Percentiles rank a stretch among this genome's conserved stretches.
phyloP scores from a whole-genome alignment of 2,329 filamentous ascomycete genomes.

The Ophiocordyceps australis region DNA sequence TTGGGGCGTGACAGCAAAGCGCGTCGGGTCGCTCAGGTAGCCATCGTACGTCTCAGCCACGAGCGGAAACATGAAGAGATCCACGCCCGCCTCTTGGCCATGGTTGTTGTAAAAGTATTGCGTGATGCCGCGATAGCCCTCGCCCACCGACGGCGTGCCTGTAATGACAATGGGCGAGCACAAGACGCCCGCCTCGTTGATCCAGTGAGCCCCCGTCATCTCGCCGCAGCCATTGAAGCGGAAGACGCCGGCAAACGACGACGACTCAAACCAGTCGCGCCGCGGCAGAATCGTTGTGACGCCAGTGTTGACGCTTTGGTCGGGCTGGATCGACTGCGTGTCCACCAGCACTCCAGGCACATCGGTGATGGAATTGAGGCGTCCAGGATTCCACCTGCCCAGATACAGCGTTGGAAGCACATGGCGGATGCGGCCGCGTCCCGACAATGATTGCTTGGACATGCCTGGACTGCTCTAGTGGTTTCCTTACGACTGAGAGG shows the following conservation, averaged over 20 bases:
- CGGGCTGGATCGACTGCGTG: conserved; percentile 20
- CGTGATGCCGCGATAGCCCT: conserved; percentile 38
- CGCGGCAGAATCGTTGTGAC: conserved; percentile 30
- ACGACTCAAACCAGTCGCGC: conserved; percentile 21
- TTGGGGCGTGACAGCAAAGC: conserved; percentile 32
- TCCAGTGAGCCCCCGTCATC: conserved; percentile 42
- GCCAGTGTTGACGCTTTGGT: conserved; percentile 24
- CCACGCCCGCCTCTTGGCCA: conserved; percentile 21
- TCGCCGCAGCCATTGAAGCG: conserved; percentile 47
- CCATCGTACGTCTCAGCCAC: conserved; percentile 48
- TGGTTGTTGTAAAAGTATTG: conserved; percentile 32
- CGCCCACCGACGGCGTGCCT: conserved; percentile 37
- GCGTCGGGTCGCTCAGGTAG: conserved; percentile 35
- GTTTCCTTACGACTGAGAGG: no score
- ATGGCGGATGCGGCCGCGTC: conserved; percentile 18
- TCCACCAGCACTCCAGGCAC: conserved; percentile 27
- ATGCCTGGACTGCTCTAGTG: no score
- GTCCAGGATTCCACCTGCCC: conserved; percentile 22
- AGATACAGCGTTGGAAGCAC: conserved; percentile 24
- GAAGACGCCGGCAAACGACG: conserved; percentile 32
- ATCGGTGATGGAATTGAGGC: conserved; percentile 31
- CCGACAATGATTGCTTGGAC: neutral
- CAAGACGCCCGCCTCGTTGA: conserved; percentile 41
- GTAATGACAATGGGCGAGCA: conserved; percentile 42
- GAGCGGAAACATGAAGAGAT: conserved; percentile 36